phyloP scores from a whole-genome alignment of 1,284 basidiomycete genomes.

The Malassezia globosa region DNA sequence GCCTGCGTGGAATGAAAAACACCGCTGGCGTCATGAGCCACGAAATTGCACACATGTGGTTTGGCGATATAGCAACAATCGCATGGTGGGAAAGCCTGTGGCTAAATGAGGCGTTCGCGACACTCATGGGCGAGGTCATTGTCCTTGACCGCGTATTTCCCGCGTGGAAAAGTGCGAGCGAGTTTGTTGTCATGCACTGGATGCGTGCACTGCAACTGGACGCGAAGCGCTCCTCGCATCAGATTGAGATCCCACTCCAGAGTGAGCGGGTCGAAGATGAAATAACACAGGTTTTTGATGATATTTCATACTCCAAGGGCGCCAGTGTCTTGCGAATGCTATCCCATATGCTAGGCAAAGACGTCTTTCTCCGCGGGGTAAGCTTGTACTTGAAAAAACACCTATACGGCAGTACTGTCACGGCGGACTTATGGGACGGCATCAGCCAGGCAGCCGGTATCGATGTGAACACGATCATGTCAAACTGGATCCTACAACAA shows the following conservation, averaged over 20 bases:
- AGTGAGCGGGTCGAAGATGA: conserved; percentile 42
- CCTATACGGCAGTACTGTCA: conserved; percentile 71
- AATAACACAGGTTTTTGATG: conserved; percentile 45
- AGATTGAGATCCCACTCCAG: conserved; percentile 68
- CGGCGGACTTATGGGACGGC: conserved; percentile 78
- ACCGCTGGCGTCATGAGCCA: conserved; percentile 71
- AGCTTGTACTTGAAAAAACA: conserved; percentile 81
- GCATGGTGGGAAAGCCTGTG: conserved; percentile 65
- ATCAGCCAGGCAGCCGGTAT: conserved; percentile 67
- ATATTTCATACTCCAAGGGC: conserved; percentile 49
- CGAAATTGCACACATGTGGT: conserved; percentile 56
- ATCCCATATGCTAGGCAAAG: conserved; percentile 69
- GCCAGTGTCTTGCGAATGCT: conserved; percentile 78
- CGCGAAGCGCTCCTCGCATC: conserved; percentile 80
- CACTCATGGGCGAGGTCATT: conserved; percentile 72
- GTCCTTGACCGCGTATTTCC: conserved; percentile 58
- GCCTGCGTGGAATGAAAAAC: conserved; percentile 65
- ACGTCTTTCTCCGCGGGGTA: conserved; percentile 52
- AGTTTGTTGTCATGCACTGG: conserved; percentile 53
- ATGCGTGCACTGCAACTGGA: conserved; percentile 65
- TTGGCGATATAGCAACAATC: conserved; percentile 84
- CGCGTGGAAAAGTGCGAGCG: conserved; percentile 53
- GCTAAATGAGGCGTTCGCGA: conserved; percentile 69
- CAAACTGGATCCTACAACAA: conserved; percentile 81
- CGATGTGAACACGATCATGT: conserved; percentile 73